These are phyloP conservation scores for Magnaporthiopsis rhizophila DNA, from an alignment of 2,329 filamentous ascomycete species.

Conservation along the genomic window DNA sequence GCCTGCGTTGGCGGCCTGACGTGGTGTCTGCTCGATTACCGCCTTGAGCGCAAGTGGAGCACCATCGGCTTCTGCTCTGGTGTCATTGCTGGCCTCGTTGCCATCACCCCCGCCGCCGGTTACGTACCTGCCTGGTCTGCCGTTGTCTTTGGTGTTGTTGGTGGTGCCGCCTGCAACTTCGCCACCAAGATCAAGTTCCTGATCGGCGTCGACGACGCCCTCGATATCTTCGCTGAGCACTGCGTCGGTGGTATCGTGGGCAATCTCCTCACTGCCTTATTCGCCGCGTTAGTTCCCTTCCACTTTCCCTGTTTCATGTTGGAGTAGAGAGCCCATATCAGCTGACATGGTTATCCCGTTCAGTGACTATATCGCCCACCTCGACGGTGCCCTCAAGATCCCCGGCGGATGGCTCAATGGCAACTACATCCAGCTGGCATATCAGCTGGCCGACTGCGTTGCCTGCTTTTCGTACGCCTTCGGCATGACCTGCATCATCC, in stretches of 20 bases:
- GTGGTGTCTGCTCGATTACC: conserved; percentile 84
- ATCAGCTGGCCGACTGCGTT: conserved; percentile 61
- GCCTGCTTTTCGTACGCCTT: conserved; percentile 61
- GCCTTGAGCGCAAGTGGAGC: conserved; percentile 84
- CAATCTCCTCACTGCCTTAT: conserved; percentile 69
- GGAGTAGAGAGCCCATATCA: background rate
- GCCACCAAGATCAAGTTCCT: conserved; percentile 73
- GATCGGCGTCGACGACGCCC: conserved; percentile 74
- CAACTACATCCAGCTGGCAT: conserved; percentile 62
- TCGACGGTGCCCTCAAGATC: conserved; percentile 56
- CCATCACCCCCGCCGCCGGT: conserved; percentile 81
- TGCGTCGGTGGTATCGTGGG: conserved; percentile 75
- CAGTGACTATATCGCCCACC: conserved; percentile 61
- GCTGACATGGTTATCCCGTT: conserved; percentile 8
- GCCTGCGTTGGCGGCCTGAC: conserved; percentile 80
- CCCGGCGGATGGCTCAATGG: conserved; percentile 63
- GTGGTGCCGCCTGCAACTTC: conserved; percentile 69
- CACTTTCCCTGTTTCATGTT: background rate
- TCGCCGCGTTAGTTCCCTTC: conserved; percentile 51
- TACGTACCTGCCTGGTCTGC: conserved; percentile 57
- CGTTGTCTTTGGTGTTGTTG: conserved; percentile 49
- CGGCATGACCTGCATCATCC: conserved; percentile 58
- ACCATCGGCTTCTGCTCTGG: conserved; percentile 91
- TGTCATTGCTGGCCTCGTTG: conserved; percentile 77
- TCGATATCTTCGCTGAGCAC: conserved; percentile 89